Evolutionary conservation across 2,329 filamentous ascomycete species (phyloP), one percentile per base, ranked within the genome.

Genomic region (Talaromyces marneffei): DNA sequence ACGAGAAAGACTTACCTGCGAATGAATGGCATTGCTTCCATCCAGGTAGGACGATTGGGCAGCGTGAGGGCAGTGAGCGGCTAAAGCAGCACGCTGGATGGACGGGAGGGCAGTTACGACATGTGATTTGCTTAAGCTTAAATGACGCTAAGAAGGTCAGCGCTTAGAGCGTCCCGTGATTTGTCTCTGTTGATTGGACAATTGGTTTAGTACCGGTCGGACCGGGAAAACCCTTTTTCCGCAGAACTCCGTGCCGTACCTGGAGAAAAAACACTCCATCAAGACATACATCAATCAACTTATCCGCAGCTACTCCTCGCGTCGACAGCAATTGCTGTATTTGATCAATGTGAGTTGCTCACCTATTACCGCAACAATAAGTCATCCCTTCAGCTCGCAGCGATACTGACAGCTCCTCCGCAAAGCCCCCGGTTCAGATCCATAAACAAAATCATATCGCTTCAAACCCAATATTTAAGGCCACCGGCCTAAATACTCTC

Each of bases 11-110:
- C 55, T 50, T 53, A 62, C 60, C 60, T 62, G 42, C 53, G 25
- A 33, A 40, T 31, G 53, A 50, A 12, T 31, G 20, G 25, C 20
- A 29, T 27, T 29, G 25, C 33, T 14, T 40, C 20, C 16, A 55
- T 18, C 20, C 20, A 25, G n/a, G 48, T 52, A 52, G 29, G 35
- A 42, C 40, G 50, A 53, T 58, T 55, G 39, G 39, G 50, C 56
- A 59, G 46, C 14, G 16, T 48, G 44, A 48, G 44, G 44, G 44
- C 35, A 48, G 27, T 58, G 37, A 59, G 62, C 58, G 62, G 53
- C 54, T 63, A 63, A 39, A 53, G 58, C 55, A 58, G 62, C 62
- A 53, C 37, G 29, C 27, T 59, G 56, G 61, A 48, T 62, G 61
- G 61, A 42, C 40, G 46, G 40, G 8, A 46, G 42, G 56, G 27